A percentile compares a stretch with the other conserved stretches of the same genome.
Conservation (phyloP, 2,329 filamentous ascomycete genomes). For the Orbilia brochopaga region DNA sequence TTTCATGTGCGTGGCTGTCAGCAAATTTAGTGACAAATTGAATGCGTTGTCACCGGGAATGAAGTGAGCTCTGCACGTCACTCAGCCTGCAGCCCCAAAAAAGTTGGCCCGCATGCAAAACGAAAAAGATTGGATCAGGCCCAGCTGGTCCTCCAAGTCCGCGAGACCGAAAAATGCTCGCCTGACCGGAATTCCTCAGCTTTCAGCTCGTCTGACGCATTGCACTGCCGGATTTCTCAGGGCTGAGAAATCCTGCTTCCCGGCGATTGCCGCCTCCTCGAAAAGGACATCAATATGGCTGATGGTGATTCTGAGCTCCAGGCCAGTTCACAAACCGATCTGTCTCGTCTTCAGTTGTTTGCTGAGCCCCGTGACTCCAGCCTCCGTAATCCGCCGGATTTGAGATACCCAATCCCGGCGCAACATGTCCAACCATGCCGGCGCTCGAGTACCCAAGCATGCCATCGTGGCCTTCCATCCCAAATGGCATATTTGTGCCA, state of each 20-base stretch:
- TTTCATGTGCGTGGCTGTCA: neutral
- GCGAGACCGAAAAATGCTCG: constrained; percentile 40
- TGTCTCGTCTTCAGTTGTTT: constrained; percentile 38
- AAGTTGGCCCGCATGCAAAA: neutral
- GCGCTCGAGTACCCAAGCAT: constrained; percentile 37
- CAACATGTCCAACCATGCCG: constrained; percentile 34
- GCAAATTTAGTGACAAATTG: constrained; percentile 1
- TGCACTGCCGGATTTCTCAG: constrained; percentile 18
- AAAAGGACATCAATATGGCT: constrained; percentile 29
- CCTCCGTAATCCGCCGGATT: constrained; percentile 39
- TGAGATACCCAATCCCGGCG: constrained; percentile 41
- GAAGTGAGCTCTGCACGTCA: neutral
- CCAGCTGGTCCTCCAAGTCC: constrained; percentile 32
- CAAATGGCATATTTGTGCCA: constrained; percentile 25
- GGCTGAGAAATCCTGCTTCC: constrained; percentile 4
- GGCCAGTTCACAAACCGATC: constrained; percentile 47
- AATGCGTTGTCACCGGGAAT: neutral
- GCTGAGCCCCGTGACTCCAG: constrained; percentile 34
- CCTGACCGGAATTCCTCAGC: constrained; percentile 23
- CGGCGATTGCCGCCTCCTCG: neutral
- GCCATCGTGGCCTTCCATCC: constrained; percentile 31
- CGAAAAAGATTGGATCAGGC: constrained; percentile 25
- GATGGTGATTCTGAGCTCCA: constrained; percentile 28
- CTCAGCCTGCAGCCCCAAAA: neutral
- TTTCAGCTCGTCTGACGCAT: constrained; percentile 35